phyloP scores from a whole-genome alignment of 2,329 filamentous ascomycete genomes.

The Aspergillus caelatus region DNA sequence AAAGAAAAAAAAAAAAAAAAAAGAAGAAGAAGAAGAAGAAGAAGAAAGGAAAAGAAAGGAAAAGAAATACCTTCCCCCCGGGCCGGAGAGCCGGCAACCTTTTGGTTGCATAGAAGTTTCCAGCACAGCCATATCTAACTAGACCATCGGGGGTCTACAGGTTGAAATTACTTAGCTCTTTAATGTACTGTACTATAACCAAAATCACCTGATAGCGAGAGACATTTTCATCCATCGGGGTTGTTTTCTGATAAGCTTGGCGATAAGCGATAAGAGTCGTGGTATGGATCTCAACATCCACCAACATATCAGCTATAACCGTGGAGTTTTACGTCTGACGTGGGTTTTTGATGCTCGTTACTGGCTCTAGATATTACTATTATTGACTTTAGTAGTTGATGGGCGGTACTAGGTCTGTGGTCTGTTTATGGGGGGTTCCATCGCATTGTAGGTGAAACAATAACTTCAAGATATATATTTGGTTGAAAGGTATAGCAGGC shows the following conservation, averaged over 20 bases:
- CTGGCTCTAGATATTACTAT: not conserved
- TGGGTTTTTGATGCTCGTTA: rapidly evolving
- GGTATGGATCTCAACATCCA: not conserved
- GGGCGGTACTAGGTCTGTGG: no score
- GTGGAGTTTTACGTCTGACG: not conserved
- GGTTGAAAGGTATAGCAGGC: no score
- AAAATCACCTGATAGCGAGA: no score
- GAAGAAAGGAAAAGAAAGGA: no score
- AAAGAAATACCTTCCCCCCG: not conserved
- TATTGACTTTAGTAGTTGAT: not conserved
- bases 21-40: no score
- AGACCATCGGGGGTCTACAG: not conserved
- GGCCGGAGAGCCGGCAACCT: not conserved
- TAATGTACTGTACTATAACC: no score
- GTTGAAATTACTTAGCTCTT: no score
- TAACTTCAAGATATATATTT: no score
- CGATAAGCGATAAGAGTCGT: not conserved
- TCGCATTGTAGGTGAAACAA: no score
- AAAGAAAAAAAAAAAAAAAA: no score
- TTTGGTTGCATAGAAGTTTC: not conserved
- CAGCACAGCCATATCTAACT: not conserved
- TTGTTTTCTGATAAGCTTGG: not conserved
- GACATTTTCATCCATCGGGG: no score
- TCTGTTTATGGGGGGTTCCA: no score
- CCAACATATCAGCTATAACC: not conserved